phyloP scores from a whole-genome alignment of 345 rosid genomes.

The Salix caprea region DNA sequence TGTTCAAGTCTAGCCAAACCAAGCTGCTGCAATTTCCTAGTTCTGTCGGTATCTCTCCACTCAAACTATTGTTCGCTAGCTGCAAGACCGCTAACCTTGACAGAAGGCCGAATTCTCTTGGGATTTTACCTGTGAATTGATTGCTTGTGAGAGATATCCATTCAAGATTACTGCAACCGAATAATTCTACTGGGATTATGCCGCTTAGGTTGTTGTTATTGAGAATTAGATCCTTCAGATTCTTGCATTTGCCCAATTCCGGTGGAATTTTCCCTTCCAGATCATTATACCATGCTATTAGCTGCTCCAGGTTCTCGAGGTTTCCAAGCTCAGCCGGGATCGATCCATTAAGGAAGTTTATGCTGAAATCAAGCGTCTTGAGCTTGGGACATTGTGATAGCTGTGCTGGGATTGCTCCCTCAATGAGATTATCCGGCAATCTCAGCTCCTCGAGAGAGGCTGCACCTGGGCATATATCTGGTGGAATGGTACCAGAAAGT shows the following conservation, averaged over 20 bases:
- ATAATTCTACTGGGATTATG: constrained; percentile 69
- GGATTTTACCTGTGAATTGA: constrained; percentile 59
- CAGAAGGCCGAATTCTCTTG: constrained; percentile 54
- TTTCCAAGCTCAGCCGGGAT: constrained; percentile 77
- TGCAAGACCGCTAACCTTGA: constrained; percentile 84
- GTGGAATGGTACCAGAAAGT: constrained; percentile 69
- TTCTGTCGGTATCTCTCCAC: constrained; percentile 78
- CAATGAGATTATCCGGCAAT: constrained; percentile 71
- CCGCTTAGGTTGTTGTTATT: constrained; percentile 79
- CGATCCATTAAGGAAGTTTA: constrained; percentile 77
- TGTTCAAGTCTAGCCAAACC: constrained; percentile 88
- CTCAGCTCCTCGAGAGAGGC: constrained; percentile 70
- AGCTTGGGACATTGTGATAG: constrained; percentile 78
- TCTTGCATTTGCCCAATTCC: constrained; percentile 68
- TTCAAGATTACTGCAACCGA: constrained; percentile 77
- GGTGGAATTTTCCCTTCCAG: constrained; percentile 73
- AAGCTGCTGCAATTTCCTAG: constrained; percentile 81
- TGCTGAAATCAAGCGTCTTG: constrained; percentile 69
- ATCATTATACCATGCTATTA: constrained; percentile 87
- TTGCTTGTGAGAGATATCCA: constrained; percentile 95
- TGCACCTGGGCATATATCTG: constrained; percentile 80
- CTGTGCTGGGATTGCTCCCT: constrained; percentile 65
- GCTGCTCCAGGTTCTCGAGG: constrained; percentile 76
- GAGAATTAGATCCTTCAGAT: constrained; percentile 73
- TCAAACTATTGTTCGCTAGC: constrained; percentile 84